A percentile compares a stretch with the other conserved stretches of the same genome.
phyloP scores from a whole-genome alignment of 1,284 basidiomycete genomes.

The Exobasidium cylindrosporum region DNA sequence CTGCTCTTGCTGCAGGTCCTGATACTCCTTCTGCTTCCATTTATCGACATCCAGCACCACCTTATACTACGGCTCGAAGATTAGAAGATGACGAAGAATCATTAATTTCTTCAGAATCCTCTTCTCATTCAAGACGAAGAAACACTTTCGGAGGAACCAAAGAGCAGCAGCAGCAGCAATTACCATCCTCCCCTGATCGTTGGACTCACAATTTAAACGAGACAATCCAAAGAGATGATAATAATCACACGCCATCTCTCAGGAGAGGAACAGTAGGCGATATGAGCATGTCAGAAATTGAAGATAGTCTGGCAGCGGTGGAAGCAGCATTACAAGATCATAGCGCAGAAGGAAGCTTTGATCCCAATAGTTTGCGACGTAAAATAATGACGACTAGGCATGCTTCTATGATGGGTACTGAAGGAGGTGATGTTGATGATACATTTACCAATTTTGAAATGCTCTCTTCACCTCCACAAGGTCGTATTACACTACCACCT shows the following conservation, averaged over 20 bases:
- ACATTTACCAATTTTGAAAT: background rate
- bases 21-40: background rate
- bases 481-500: conserved; percentile 8
- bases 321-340: conserved; percentile 19
- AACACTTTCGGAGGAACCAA: no score
- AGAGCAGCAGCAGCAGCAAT: no score
- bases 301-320: conserved; percentile 17
- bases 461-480: background rate
- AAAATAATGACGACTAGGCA: conserved; percentile 5
- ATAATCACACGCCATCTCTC: background rate
- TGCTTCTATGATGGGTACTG: background rate
- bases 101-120: no score
- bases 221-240: background rate
- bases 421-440: background rate
- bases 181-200: background rate
- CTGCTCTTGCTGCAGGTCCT: background rate
- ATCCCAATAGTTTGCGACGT: conserved; percentile 14
- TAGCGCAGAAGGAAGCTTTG: conserved; percentile 17
- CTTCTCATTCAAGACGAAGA: no score
- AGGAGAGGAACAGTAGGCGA: background rate
- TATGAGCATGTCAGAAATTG: conserved; percentile 15
- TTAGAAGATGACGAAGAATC: no score
- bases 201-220: background rate
- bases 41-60: no score
- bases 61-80: background rate